Evolutionary conservation across 108 stramenopile species (phyloP).

Genomic region (Mayamaea pseudoterrestris): DNA sequence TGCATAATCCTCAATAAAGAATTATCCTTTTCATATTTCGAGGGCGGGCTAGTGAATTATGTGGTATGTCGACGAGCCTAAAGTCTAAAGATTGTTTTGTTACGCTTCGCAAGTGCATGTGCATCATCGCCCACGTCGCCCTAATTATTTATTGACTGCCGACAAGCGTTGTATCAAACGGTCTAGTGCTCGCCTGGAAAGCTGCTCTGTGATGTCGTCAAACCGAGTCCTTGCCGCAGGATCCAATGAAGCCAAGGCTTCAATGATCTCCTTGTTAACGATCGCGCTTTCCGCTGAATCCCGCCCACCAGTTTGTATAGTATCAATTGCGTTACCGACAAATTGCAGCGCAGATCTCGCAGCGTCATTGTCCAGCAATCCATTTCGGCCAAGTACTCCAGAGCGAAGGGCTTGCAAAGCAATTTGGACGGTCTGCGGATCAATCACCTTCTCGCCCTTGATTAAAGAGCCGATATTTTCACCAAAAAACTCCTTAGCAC

Average conservation of each 20-base stretch:
- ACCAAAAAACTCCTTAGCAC: conserved; percentile 55
- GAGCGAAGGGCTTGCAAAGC: conserved; percentile 37
- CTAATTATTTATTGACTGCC: too few relatives aligned
- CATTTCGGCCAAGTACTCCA: conserved; percentile 21
- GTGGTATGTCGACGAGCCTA: too few relatives aligned
- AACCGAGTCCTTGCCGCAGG: conserved; percentile 20
- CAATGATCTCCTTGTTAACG: conserved; percentile 12
- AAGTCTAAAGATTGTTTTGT: too few relatives aligned
- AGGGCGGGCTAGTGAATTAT: too few relatives aligned
- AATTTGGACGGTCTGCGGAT: conserved; percentile 30
- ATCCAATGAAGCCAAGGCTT: conserved; percentile 16
- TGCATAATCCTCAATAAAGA: too few relatives aligned
- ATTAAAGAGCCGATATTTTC: conserved; percentile 47
- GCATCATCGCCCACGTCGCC: too few relatives aligned
- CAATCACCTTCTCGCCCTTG: conserved; percentile 53
- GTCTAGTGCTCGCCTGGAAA: conserved; percentile 20
- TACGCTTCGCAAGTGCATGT: too few relatives aligned
- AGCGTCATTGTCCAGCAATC: conserved; percentile 20
- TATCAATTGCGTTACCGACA: conserved; percentile 8
- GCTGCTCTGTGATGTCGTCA: conserved; percentile 21
- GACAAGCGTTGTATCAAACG: conserved; percentile 18
- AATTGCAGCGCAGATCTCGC: conserved; percentile 14
- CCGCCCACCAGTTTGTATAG: conserved; percentile 2
- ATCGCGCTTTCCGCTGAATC: background rate
- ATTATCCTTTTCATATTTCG: too few relatives aligned